Conservation (phyloP, 1,139 yeast species). For the Candida sanyaensis region DNA sequence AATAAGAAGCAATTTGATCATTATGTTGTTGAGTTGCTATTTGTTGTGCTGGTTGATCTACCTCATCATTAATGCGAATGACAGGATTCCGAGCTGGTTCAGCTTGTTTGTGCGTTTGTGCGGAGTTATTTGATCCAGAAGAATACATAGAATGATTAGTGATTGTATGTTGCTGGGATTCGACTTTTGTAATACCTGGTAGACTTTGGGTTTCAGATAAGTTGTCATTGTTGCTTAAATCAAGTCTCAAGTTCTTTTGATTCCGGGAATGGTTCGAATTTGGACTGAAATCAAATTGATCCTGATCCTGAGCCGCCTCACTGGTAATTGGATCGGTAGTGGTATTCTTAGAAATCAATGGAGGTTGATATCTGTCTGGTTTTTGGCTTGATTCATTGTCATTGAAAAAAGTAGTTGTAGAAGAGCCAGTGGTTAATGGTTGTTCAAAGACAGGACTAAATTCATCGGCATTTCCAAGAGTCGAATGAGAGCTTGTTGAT, state of each 20-base stretch:
- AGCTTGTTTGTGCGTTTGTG: not conserved
- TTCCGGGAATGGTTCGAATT: constrained; percentile 21
- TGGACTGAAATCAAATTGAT: constrained; percentile 7
- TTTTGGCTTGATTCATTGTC: not conserved
- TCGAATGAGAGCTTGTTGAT: constrained; percentile 9
- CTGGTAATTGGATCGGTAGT: not conserved
- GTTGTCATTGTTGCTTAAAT: constrained; percentile 17
- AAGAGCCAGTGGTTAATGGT: constrained; percentile 6
- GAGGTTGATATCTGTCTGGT: not conserved
- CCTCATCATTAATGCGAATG: not conserved
- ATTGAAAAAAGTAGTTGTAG: constrained; percentile 3
- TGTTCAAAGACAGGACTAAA: constrained; percentile 2
- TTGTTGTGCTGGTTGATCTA: not conserved
- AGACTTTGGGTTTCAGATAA: constrained; percentile 4
- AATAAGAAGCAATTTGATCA: not conserved
- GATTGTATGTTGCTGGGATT: constrained; percentile 1
- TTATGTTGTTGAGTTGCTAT: not conserved
- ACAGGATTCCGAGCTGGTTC: not conserved
- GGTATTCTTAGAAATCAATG: not conserved
- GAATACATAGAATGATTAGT: constrained; percentile 4
- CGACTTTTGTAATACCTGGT: constrained; percentile 2
- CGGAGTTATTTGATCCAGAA: not conserved
- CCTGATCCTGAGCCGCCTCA: not conserved
- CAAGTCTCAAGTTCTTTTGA: constrained; percentile 32
- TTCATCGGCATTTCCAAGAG: constrained; percentile 9